Base-by-base conservation (phyloP, 2,329 filamentous ascomycete species). In the Verticillium nonalfalfae region DNA sequence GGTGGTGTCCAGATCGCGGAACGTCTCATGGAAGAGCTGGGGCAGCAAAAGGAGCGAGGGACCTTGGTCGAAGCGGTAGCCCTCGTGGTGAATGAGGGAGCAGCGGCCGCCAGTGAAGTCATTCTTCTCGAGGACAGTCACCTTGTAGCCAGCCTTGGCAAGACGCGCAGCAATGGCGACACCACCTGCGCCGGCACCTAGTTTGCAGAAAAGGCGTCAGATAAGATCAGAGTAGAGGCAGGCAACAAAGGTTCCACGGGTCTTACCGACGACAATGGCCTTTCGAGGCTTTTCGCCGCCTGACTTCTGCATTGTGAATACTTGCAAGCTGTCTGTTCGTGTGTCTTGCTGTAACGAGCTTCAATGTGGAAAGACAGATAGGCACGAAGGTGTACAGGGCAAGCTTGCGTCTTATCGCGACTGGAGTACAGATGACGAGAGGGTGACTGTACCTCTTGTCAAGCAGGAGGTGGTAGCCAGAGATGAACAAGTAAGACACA, bases 51-150 rank as follows among this genome's bases (percentile, higher is more conserved):
- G 81, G 3, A 92, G 81, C 1, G 88, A 91, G 0, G 90, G 90
- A 0, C 90, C 90, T 77, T 91, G 89, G 69, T 93, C 90, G 75
- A 92, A 92, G 61, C 90, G 85, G 72, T 86, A 85, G 60, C 83
- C 85, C 57, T 83, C 75, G 62, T 83, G 76, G 59, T 83, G 76
- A 40, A 91, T 80, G 33, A 91, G 74, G 55, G 85, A 89, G 74
- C 89, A 92, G 60, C 90, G 79, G 4, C 90, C 90, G 56, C 90
- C 90, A 0, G 85, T 87, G 71, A 90, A 90, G 61, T 77, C 76
- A 69, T 92, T 91, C 78, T 91, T 91, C 73, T 93, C 90, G n/a
- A 92, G 75, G 1, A 92, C 86, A 0, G 88, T 91, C n/a, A 92
- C 89, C 38, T 80, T 72, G 71, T 88, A 86, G 45, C 89, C 90